These are phyloP conservation scores for Penicillium arizonense DNA, from an alignment of 495 filamentous ascomycete species.

Conservation along the genomic window DNA sequence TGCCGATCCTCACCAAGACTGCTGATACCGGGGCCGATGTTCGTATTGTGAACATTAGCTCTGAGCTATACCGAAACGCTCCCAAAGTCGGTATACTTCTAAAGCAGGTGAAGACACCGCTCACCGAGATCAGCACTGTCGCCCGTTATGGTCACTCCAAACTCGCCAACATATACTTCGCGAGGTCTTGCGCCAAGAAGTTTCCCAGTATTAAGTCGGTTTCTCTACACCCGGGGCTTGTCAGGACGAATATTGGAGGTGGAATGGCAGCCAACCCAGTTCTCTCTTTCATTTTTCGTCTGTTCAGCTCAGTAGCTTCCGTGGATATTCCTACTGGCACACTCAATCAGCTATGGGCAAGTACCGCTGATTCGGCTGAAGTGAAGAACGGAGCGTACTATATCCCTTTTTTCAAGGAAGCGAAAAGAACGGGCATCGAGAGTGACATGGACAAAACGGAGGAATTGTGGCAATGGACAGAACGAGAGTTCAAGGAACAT, in stretches of 20 bases:
- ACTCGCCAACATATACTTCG: slow-evolving; percentile 46
- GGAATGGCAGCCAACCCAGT: too few relatives aligned
- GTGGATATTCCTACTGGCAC: slow-evolving; percentile 28
- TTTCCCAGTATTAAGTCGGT: slow-evolving; percentile 38
- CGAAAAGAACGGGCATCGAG: background rate
- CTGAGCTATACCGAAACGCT: slow-evolving; percentile 29
- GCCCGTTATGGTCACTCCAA: slow-evolving; percentile 43
- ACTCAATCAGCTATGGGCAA: slow-evolving; percentile 52
- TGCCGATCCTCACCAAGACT: slow-evolving; percentile 50
- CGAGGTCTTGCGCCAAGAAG: slow-evolving; percentile 35
- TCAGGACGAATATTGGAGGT: slow-evolving; percentile 28
- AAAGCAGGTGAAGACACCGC: background rate
- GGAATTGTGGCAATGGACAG: slow-evolving; percentile 53
- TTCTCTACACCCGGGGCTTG: slow-evolving; percentile 39
- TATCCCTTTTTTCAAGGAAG: slow-evolving; percentile 40
- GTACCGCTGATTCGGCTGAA: slow-evolving; percentile 19
- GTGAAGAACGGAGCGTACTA: slow-evolving; percentile 44
- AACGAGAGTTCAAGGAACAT: too few relatives aligned
- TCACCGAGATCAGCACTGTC: slow-evolving; percentile 9
- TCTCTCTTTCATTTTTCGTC: background rate
- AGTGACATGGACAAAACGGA: slow-evolving; percentile 37
- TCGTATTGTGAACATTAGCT: slow-evolving; percentile 35
- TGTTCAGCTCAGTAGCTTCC: slow-evolving; percentile 10
- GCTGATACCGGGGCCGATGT: slow-evolving; percentile 19
- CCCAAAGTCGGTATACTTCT: slow-evolving; percentile 52